Conservation (phyloP, 805 yeast genomes). For the Myxozyma geophila region DNA sequence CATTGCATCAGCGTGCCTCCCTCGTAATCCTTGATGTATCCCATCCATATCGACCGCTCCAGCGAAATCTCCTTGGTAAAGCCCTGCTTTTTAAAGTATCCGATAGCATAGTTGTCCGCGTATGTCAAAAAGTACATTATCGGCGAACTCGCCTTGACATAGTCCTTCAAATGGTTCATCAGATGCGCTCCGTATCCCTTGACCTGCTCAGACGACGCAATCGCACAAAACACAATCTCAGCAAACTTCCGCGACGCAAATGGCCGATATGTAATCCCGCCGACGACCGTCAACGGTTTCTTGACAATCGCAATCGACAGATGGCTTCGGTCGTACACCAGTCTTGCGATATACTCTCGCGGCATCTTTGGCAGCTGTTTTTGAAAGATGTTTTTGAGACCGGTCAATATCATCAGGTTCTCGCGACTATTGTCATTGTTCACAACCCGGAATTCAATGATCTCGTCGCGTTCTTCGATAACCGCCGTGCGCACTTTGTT, state of each 20-base stretch:
- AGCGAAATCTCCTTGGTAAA: conserved; percentile 92
- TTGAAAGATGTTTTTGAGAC: conserved; percentile 93
- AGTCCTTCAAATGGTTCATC: conserved; percentile 97
- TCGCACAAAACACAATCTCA: conserved; percentile 98
- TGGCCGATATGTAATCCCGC: conserved; percentile 96
- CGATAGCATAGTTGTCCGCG: conserved; percentile 99
- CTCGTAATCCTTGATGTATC: conserved; percentile 97
- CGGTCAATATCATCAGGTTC: conserved; percentile 88
- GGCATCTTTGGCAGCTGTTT: conserved; percentile 99
- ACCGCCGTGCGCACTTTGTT: conserved; percentile 94
- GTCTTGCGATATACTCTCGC: conserved; percentile 88
- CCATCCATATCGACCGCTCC: conserved; percentile 92
- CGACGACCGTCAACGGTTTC: conserved; percentile 92
- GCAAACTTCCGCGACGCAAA: conserved; percentile 90
- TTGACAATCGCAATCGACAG: conserved; percentile 94
- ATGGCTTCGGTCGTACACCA: conserved; percentile 93
- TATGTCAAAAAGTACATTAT: conserved; percentile 87
- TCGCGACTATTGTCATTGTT: conserved; percentile 91
- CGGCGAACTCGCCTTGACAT: conserved; percentile 84
- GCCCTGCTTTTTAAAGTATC: conserved; percentile 97
- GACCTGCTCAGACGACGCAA: conserved; percentile 95
- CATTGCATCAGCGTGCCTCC: conserved; percentile 99
- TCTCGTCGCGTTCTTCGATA: conserved; percentile 88
- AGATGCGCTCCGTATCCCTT: conserved; percentile 98
- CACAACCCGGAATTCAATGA: conserved; percentile 93